A percentile compares a stretch with the other conserved stretches of the same genome.
phyloP scores from a whole-genome alignment of 257 asterid species.

The Ajuga chamaepitys region DNA sequence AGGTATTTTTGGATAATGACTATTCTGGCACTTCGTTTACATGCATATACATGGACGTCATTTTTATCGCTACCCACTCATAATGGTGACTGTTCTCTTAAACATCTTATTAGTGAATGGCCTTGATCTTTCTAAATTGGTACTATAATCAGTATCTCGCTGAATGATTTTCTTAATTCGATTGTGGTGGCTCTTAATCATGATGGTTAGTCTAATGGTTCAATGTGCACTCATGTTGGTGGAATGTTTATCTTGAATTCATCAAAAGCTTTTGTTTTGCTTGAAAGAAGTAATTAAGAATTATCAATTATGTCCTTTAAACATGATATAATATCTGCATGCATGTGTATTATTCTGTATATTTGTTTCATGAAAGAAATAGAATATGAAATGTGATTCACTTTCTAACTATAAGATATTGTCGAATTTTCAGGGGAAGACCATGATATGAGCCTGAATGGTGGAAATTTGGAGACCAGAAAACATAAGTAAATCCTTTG shows the following conservation, averaged over 20 bases:
- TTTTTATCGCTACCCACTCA: too few species aligned
- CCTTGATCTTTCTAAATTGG: too few species aligned
- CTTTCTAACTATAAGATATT: constrained; percentile 12
- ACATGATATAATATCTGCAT: not conserved
- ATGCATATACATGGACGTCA: too few species aligned
- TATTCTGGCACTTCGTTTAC: too few species aligned
- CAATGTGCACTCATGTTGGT: not conserved
- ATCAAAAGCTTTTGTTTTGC: not conserved
- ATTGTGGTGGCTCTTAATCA: constrained; percentile 5
- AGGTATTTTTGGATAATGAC: too few species aligned
- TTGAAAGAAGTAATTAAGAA: not conserved
- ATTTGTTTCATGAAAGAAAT: not conserved
- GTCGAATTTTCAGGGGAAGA: constrained; percentile 63
- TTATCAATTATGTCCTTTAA: constrained; percentile 3
- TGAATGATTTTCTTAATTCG: constrained; percentile 18
- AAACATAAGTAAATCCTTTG: constrained; percentile 50
- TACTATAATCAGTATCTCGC: too few species aligned
- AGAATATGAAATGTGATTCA: not conserved
- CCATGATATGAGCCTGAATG: constrained; percentile 93
- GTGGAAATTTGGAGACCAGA: constrained; percentile 98
- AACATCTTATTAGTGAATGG: too few species aligned
- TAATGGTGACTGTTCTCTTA: too few species aligned
- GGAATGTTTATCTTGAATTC: not conserved
- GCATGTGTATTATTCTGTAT: not conserved
- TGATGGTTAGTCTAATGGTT: not conserved